Percentiles rank a stretch among this genome's conserved stretches.
Evolutionary conservation across 208 protist genomes (phyloP).

Genomic region (Leishmania turanica): DNA sequence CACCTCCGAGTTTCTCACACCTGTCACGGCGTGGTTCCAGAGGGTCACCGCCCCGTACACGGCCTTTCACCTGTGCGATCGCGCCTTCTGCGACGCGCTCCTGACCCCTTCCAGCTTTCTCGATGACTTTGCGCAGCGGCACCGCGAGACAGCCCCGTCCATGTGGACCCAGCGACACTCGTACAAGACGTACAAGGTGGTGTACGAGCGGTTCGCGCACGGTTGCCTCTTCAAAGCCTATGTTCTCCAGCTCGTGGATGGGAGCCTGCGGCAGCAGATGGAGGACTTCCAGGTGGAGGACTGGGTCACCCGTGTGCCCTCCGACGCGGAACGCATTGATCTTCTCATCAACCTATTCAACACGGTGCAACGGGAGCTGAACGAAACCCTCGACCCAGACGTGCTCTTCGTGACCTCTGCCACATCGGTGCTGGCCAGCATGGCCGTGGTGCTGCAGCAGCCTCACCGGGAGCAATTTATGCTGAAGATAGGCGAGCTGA

Average conservation of each 20-base stretch:
- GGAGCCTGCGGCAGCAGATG: conserved; percentile 50
- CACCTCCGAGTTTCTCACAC: conserved; percentile 83
- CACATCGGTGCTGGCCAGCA: conserved; percentile 70
- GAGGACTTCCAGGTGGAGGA: conserved; percentile 57
- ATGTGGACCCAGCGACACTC: conserved; percentile 57
- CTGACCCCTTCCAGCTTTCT: conserved; percentile 72
- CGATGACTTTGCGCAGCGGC: conserved; percentile 51
- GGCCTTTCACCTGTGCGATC: conserved; percentile 75
- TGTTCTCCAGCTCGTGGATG: conserved; percentile 60
- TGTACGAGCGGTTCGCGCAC: conserved; percentile 80
- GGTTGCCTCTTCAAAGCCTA: conserved; percentile 72
- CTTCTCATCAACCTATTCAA: conserved; percentile 73
- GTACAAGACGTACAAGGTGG: conserved; percentile 75
- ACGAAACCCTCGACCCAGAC: conserved; percentile 69
- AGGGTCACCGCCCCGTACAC: conserved; percentile 35
- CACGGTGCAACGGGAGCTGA: conserved; percentile 61
- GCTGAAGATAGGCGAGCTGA: conserved; percentile 67
- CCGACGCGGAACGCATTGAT: conserved; percentile 68
- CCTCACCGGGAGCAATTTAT: conserved; percentile 77
- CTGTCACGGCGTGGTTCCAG: conserved; percentile 71
- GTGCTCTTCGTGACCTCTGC: conserved; percentile 71
- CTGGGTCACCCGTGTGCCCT: conserved; percentile 50
- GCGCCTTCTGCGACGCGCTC: conserved; percentile 30
- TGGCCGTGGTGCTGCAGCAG: conserved; percentile 59
- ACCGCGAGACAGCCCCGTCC: conserved; percentile 59